Percentiles rank a stretch among this genome's conserved stretches.
Evolutionary conservation across 371 early-diverging fungal species (phyloP).

Genomic region (Polyrhizophydium stewartii): DNA sequence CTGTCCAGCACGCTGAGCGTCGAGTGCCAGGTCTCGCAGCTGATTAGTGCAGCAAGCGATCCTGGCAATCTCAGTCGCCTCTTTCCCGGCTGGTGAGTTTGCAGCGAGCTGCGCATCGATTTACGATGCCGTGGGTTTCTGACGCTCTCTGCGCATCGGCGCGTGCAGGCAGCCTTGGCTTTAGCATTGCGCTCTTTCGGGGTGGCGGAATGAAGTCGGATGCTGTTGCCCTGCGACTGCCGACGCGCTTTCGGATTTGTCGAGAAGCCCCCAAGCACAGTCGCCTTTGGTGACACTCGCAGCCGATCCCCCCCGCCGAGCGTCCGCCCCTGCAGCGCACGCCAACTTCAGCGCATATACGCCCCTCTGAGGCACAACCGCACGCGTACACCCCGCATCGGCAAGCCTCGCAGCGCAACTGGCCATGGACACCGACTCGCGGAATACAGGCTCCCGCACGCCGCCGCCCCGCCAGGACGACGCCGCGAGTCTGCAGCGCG

Average conservation of each 20-base stretch:
- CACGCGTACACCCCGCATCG: too few relatives aligned
- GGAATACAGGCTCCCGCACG: neutral
- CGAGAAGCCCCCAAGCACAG: neutral
- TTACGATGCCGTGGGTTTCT: neutral
- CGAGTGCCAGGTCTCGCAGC: constrained; percentile 60
- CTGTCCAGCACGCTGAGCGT: constrained; percentile 42
- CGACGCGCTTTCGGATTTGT: neutral
- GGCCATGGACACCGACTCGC: too few relatives aligned
- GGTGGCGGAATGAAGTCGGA: neutral
- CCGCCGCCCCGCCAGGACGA: neutral
- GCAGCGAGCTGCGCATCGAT: neutral
- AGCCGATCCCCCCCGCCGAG: too few relatives aligned
- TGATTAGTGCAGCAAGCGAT: constrained; percentile 53
- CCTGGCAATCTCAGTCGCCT: constrained; percentile 39
- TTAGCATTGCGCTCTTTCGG: neutral
- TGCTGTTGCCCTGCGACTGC: neutral
- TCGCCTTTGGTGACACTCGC: too few relatives aligned
- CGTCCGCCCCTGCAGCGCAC: too few relatives aligned
- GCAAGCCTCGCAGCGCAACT: too few relatives aligned
- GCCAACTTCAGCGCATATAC: too few relatives aligned
- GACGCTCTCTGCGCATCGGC: neutral
- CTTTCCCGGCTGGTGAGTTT: constrained; percentile 58
- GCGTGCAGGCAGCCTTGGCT: neutral
- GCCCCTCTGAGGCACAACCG: too few relatives aligned
- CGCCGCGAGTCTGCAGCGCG: neutral